Evolutionary conservation across 164 flowering plant species (phyloP), one percentile per base, ranked within the genome.

Genomic region (Paratinospora sagittata): DNA sequence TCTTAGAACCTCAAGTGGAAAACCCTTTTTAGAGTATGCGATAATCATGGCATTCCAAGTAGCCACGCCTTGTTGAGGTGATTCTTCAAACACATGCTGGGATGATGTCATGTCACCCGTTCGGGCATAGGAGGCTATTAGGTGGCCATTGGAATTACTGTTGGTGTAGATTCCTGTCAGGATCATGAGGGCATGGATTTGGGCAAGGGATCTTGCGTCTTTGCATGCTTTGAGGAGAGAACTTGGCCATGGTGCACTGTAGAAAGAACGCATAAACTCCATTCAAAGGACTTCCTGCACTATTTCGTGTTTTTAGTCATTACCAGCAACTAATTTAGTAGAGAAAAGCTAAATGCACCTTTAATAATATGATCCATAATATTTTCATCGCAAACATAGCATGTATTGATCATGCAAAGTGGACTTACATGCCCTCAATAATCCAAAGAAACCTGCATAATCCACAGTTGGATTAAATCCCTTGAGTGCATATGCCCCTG

Each of bases 31-130:
- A 16, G 75, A 71, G 52, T 77, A 74, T 13, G 71, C 79, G 12
- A 74, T 71, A 14, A 79, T 65, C 75, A 79, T 43, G 52, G 78
- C 79, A 69, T 76, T 79, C 79, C 79, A 79, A 69, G 70, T 17
- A 19, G 66, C 26, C 4, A 74, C 72, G 6, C 19, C 45, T 60
- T 65, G 17, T n/a, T 74, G 77, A 39, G 79, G 71, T 63, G 43
- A 26, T 68, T 61, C 49, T 6, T 76, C 79, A 30, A 76, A 79
- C 75, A 77, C 75, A 12, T 47, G 62, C 10, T 70, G 78, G n/a
- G 82, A 79, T 8, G 77, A 43, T 9, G 19, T 30, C 8, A 79
- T 45, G 14, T 74, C 75, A 19, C 77, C 77, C 3, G 65, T 4
- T 58, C 55, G 60, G 1, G 77, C 77, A 67, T 79, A 79, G 0